These are phyloP conservation scores for Camellia granthamiana DNA, from an alignment of 148 eudicot species.

Conservation along the genomic window DNA sequence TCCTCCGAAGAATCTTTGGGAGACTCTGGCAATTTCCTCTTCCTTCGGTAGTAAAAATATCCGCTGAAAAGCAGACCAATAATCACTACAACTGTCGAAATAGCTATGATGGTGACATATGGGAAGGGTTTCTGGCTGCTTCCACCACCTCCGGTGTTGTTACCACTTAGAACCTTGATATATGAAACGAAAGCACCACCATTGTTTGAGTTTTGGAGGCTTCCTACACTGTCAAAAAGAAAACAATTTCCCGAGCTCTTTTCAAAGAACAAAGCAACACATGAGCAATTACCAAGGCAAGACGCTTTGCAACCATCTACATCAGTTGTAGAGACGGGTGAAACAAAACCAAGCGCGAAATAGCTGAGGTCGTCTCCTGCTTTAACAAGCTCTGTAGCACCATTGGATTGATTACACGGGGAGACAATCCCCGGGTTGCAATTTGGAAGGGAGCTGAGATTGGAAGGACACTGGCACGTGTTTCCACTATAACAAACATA, in stretches of 20 bases:
- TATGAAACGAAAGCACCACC: constrained; percentile 41
- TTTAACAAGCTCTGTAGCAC: constrained; percentile 37
- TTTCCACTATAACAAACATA: constrained; percentile 52
- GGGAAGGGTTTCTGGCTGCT: constrained; percentile 27
- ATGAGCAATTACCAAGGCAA: constrained; percentile 76
- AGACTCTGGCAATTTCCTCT: constrained; percentile 27
- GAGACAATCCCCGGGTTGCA: constrained; percentile 49
- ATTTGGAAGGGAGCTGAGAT: constrained; percentile 27
- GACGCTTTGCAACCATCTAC: constrained; percentile 55
- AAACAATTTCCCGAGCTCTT: constrained; percentile 60
- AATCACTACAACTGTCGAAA: constrained; percentile 48
- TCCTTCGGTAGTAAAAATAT: constrained; percentile 34
- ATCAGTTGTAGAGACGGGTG: constrained; percentile 47
- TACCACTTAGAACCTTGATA: constrained; percentile 47
- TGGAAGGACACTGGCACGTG: constrained; percentile 65
- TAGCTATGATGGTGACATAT: constrained; percentile 40
- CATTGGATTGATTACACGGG: constrained; percentile 33
- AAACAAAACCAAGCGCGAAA: constrained; percentile 56
- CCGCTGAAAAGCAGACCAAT: constrained; percentile 44
- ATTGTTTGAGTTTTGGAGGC: constrained; percentile 44
- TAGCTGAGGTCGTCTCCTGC: constrained; percentile 67
- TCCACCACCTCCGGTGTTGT: constrained; percentile 22
- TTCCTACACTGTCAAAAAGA: constrained; percentile 65
- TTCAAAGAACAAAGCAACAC: constrained; percentile 71
- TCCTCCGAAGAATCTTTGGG: constrained; percentile 69